Percentiles rank a stretch among this genome's conserved stretches.
Conservation (phyloP, 371 early-diverging fungal species). For the Vavraia culicis region DNA sequence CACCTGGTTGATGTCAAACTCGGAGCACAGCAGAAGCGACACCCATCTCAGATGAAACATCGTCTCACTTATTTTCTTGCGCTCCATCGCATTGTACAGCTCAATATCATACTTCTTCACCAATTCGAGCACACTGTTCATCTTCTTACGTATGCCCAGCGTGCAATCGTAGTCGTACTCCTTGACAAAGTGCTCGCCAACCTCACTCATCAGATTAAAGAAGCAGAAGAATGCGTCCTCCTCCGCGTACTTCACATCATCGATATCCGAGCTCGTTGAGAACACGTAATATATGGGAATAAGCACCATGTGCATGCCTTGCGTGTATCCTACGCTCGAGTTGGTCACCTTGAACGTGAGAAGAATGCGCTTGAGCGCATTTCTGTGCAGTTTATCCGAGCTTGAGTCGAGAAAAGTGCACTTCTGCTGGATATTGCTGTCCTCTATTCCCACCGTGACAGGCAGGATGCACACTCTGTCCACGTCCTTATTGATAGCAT, state of each 20-base stretch:
- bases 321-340: constrained; percentile 41
- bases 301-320: constrained; percentile 43
- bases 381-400: constrained; percentile 5
- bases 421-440: not conserved
- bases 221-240: constrained; percentile 42
- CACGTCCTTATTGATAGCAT: constrained; percentile 19
- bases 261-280: constrained; percentile 7
- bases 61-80: constrained; percentile 19
- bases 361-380: constrained; percentile 33
- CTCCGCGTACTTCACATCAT: constrained; percentile 31
- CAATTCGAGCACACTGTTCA: constrained; percentile 25
- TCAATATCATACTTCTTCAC: constrained; percentile 23
- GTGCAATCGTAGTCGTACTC: constrained; percentile 24
- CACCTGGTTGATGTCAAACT: constrained; percentile 32
- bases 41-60: constrained; percentile 41
- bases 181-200: constrained; percentile 36
- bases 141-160: constrained; percentile 28
- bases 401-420: constrained; percentile 24
- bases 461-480: constrained; percentile 16
- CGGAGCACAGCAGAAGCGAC: constrained; percentile 33
- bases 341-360: constrained; percentile 28
- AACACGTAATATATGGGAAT: constrained; percentile 41
- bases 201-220: constrained; percentile 39
- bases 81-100: constrained; percentile 20
- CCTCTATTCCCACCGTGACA: not conserved